These are phyloP conservation scores for Boletus semigastroideus DNA, from an alignment of 1,284 basidiomycete genomes.

Conservation along the genomic window DNA sequence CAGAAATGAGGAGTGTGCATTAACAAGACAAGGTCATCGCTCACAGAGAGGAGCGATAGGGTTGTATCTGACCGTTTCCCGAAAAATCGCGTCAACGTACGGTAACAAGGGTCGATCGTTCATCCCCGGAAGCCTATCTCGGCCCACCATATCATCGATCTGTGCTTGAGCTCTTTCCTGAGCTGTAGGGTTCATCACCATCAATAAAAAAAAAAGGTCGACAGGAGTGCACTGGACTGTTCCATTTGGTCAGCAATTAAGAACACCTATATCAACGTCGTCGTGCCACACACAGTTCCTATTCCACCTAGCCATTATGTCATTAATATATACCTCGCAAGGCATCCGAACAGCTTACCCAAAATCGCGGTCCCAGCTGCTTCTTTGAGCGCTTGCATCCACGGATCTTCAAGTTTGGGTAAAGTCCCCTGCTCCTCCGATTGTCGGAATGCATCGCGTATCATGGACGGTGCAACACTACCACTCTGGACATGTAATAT, in stretches of 20 bases:
- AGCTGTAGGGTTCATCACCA: neutral
- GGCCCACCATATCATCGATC: neutral
- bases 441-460: constrained; percentile 13
- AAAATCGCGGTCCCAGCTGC: neutral
- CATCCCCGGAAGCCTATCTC: neutral
- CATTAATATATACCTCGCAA: too few species aligned
- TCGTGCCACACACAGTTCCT: neutral
- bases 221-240: neutral
- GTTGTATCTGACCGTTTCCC: neutral
- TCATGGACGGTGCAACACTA: constrained; percentile 7
- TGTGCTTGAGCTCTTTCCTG: neutral
- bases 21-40: neutral
- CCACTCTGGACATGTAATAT: neutral
- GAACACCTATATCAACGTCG: neutral
- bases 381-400: neutral
- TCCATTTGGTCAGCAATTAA: neutral
- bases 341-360: neutral
- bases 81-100: neutral
- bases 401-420: neutral
- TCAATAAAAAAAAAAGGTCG: neutral
- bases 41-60: neutral
- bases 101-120: neutral
- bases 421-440: constrained; percentile 2
- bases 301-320: neutral
- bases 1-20: neutral